Base-by-base conservation (phyloP, 495 filamentous ascomycete species). In the Cryomyces minteri region DNA sequence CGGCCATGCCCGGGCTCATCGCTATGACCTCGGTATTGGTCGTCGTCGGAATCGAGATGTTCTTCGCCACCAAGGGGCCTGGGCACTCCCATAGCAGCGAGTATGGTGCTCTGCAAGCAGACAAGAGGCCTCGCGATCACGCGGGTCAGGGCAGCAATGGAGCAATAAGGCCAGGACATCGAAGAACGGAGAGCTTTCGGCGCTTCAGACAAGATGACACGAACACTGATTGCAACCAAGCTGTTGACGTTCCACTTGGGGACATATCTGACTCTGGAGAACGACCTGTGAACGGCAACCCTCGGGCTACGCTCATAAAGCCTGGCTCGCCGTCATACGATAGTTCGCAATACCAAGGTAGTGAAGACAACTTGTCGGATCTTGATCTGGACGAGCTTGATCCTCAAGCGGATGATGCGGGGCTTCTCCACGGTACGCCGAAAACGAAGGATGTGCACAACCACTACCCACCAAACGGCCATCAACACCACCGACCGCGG, bases 31-130 rank as follows among this genome's bases (percentile, higher is more conserved):
- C 52, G 5, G 60, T 66, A 2, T 54, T 68, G 46, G 45, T 60
- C 11, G 65, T 68, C 10, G 62, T 66, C n/a, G 60, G 60, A 6
- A 58, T 68, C 7, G 65, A 68, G 53, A 66, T 66, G 65, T 55
- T 64, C 43, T 66, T 63, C 43, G 63, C 63, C 28, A 61, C 49
- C 6, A 56, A 58, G 43, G 63, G 63, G 8, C 62, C 58, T 4
- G 60, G 57, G 12, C 63, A 66, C 43, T 48, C 50, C 5, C 58
- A 61, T 43, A 37, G 50, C 9, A 48, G 31, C 10, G 58, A 56
- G 18, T 60, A 51, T 29, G 54, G 54, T 38, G 33, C 31, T 28
- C 7, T 43, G 11, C 8, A 11, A 30, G 9, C 9, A 11, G 25
- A 41, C n/a, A 11, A 40, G 9, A 4, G 12, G n/a, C 12, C 29